Base-by-base conservation (phyloP, 2,329 filamentous ascomycete species). In the Phoma sp. region DNA sequence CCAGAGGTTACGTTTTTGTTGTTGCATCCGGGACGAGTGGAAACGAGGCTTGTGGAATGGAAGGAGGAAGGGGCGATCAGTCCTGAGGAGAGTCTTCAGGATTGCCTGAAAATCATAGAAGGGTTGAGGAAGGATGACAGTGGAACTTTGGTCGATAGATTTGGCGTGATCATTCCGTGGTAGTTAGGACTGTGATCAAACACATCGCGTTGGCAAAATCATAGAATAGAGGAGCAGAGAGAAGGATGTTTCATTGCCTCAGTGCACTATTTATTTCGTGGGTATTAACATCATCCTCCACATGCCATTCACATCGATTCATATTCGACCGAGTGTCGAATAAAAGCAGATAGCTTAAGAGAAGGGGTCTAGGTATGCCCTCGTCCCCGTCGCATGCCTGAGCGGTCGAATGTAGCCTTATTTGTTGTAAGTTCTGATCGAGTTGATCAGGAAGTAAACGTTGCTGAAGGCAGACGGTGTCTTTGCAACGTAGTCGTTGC, bases 1-100 rank as follows among this genome's bases (percentile, higher is more conserved):
- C 73, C 74, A 0, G 74, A 76, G 5, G 74, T 79, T 1, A 58
- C 59, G 2, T 80, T 78, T 47, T 63, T 78, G 42, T 52, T 79
- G 25, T 61, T 78, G 61, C 79, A 81, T 68, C 78, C 78, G 0
- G 78, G 79, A 7, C 58, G 78, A 2, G 79, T 81, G 17, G 77
- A 80, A 65, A 80, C 75, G 14, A 65, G 69, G 29, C 59, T 81
- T 26, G 78, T 81, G 26, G 69, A 59, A 47, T 76, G 75, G 62
- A 77, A 69, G 38, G 78, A 81, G 52, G 77, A 78, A 23, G 78
- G 78, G 4, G 78, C 78, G 0, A 76, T 81, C 12, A 63, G 60
- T 14, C 69, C 74, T 1, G 63, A 74, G 36, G 77, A 81, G 64
- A 79, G 76, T 54, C 63, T 81, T 15, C 25, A 37, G 17, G 69